Evolutionary conservation across 2,329 filamentous ascomycete species (phyloP), one percentile per base, ranked within the genome.

Genomic region (Verticillium albo-atrum): DNA sequence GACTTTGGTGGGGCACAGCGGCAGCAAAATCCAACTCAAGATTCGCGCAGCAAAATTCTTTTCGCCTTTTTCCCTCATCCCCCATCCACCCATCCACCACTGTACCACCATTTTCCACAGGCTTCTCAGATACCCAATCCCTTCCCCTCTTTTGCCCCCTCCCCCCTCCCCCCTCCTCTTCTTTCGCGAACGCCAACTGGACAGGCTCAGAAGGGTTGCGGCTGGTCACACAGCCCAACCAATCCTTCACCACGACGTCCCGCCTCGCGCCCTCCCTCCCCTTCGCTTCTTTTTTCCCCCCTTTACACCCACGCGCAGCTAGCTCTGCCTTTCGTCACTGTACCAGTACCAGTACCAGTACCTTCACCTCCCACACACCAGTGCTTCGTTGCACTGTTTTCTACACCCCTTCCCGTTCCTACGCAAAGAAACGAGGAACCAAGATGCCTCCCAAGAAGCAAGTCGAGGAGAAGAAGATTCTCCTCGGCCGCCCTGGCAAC

Each of bases 381-480:
- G 77, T 82, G 78, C 78, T 79, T 73, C 78, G 80, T 75, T 79
- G 78, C 74, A 76, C 76, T 60, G 63, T 76, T 71, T 66, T 81
- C 68, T 72, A 72, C 68, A 75, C 79, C 75, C 75, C 79, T 66
- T 78, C 74, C 72, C 79, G 84, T 71, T 75, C 72, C 67, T 87
- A 87, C 81, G 80, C 82, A 71, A 85, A 82, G 72, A 88, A 83
- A 75, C 55, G 55, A 34, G 81, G 77, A 75, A 82, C 76, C 75
- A 92, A 86, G 75, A 99, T 99, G 95, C 84, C 92, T 79, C 95
- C 95, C 76, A 99, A 99, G 86, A 98, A 98, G 81, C 82, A 79
- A 58, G 89, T 87, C 70, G 87, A 91, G 71, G 90, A 97, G 84
- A 91, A 98, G 85, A 98, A 98, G 88, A 85, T 98, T 77, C 88